These are phyloP conservation scores for Isoetes taiwanensis DNA, from an alignment of 75 land plant genomes.

Conservation along the genomic window DNA sequence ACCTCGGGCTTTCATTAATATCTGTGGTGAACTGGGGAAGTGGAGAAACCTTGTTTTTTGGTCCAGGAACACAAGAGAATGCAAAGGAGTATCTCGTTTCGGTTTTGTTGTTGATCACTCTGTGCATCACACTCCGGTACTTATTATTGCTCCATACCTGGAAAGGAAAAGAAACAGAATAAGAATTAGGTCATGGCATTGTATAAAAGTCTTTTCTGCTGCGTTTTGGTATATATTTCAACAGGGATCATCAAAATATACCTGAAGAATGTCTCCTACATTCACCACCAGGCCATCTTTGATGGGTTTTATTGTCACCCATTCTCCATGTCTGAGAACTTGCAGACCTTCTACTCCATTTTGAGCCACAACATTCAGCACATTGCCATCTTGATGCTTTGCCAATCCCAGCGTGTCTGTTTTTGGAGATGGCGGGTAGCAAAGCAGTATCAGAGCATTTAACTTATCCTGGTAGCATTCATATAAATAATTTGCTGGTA, in stretches of 20 bases:
- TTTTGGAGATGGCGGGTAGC: slow-evolving; percentile 15
- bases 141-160: slow-evolving; percentile 7
- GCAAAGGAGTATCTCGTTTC: neutral
- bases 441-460: neutral
- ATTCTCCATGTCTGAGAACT: slow-evolving; percentile 46
- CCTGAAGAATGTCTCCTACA: slow-evolving; percentile 61
- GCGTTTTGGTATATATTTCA: too few species aligned
- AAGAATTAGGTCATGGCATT: too few species aligned
- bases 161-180: neutral
- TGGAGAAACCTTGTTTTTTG: neutral
- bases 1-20: neutral
- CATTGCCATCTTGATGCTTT: slow-evolving; percentile 54
- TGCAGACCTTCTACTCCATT: slow-evolving; percentile 65
- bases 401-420: slow-evolving; percentile 62
- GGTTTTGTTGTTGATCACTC: neutral
- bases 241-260: too few species aligned
- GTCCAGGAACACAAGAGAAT: slow-evolving; percentile 7
- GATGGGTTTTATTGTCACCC: slow-evolving; percentile 67
- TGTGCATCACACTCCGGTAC: neutral
- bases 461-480: slow-evolving; percentile 7
- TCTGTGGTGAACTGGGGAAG: slow-evolving; percentile 3
- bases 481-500: slow-evolving; percentile 25
- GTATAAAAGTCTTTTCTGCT: too few species aligned
- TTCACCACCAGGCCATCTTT: slow-evolving; percentile 59
- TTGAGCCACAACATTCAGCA: slow-evolving; percentile 47